Percentiles rank a stretch among this genome's conserved stretches.
Conservation (phyloP, 768 basidiomycete genomes). For the Podaxis sp. region DNA sequence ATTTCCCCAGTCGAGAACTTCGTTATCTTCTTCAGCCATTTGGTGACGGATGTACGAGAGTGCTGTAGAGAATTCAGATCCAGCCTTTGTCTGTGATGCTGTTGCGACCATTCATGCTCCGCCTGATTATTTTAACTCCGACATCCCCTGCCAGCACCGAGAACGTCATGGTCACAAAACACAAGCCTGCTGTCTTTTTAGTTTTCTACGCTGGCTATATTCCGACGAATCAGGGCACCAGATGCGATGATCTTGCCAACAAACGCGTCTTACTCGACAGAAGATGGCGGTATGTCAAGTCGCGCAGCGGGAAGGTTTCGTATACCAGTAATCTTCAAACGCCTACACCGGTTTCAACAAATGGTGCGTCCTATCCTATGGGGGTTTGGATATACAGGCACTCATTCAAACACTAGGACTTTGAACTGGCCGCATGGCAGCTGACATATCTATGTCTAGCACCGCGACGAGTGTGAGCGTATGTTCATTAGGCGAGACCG, state of each 20-base stretch:
- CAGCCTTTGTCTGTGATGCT: conserved; percentile 9
- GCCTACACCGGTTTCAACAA: conserved; percentile 80
- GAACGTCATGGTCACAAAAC: conserved; percentile 11
- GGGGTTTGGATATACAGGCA: conserved; percentile 1
- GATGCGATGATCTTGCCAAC: conserved; percentile 41
- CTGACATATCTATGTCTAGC: conserved; percentile 91
- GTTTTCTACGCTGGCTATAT: conserved; percentile 35
- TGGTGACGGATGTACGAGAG: conserved; percentile 21
- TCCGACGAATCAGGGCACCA: conserved; percentile 35
- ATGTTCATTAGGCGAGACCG: conserved; percentile 12
- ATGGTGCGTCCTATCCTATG: conserved; percentile 55
- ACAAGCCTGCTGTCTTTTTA: conserved; percentile 5
- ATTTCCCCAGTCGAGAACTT: conserved; percentile 69
- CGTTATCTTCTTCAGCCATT: conserved; percentile 70
- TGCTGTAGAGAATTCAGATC: conserved; percentile 16
- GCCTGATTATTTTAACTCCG: conserved; percentile 25
- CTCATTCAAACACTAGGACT: conserved; percentile 60
- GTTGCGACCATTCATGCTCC: conserved; percentile 22
- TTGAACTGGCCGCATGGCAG: conserved; percentile 96
- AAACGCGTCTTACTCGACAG: conserved; percentile 36
- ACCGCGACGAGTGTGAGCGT: conserved; percentile 81
- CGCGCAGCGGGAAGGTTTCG: conserved; percentile 12
- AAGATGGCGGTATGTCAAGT: conserved; percentile 34
- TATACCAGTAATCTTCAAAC: conserved; percentile 77
- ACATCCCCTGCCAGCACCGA: conserved; percentile 3